A percentile compares a stretch with the other conserved stretches of the same genome.
Conservation (phyloP, 345 rosid species). For the Euphorbia lathyris region DNA sequence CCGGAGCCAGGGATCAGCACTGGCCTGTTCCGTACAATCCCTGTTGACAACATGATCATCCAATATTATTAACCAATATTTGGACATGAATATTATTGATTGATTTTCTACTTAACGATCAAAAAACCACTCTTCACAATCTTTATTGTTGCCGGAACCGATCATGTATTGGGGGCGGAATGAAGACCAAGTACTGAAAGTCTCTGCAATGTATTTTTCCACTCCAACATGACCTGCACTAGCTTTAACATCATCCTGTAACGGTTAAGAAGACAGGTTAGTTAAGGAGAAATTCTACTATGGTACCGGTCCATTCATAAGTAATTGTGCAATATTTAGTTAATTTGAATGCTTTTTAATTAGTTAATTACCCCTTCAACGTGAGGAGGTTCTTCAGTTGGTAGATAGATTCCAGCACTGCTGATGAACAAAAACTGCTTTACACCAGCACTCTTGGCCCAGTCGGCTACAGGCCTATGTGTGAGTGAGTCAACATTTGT, state of each 20-base stretch:
- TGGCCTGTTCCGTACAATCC: slow-evolving; percentile 83
- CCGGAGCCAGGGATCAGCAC: slow-evolving; percentile 95
- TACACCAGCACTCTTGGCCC: slow-evolving; percentile 80
- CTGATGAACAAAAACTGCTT: slow-evolving; percentile 86
- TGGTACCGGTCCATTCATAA: no score
- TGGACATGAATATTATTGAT: not conserved
- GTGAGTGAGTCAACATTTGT: not conserved
- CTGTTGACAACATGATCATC: slow-evolving; percentile 28
- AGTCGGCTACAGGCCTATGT: slow-evolving; percentile 74
- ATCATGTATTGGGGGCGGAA: slow-evolving; percentile 97
- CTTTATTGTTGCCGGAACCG: slow-evolving; percentile 98
- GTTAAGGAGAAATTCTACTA: no score
- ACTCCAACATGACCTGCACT: slow-evolving; percentile 86
- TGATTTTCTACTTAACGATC: slow-evolving; percentile 52
- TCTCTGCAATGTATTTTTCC: slow-evolving; percentile 77
- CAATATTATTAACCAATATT: not conserved
- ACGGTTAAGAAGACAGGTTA: slow-evolving; percentile 8
- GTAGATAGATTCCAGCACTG: slow-evolving; percentile 91
- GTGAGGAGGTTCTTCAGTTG: slow-evolving; percentile 89
- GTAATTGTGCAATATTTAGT: no score
- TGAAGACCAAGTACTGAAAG: slow-evolving; percentile 53
- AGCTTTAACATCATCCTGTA: slow-evolving; percentile 76
- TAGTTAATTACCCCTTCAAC: slow-evolving; percentile 67
- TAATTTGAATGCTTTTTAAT: no score
- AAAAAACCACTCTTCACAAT: slow-evolving; percentile 99